Percentiles rank a stretch among this genome's conserved stretches.
phyloP scores from a whole-genome alignment of 1,284 basidiomycete species.

The Ustilago sp. region DNA sequence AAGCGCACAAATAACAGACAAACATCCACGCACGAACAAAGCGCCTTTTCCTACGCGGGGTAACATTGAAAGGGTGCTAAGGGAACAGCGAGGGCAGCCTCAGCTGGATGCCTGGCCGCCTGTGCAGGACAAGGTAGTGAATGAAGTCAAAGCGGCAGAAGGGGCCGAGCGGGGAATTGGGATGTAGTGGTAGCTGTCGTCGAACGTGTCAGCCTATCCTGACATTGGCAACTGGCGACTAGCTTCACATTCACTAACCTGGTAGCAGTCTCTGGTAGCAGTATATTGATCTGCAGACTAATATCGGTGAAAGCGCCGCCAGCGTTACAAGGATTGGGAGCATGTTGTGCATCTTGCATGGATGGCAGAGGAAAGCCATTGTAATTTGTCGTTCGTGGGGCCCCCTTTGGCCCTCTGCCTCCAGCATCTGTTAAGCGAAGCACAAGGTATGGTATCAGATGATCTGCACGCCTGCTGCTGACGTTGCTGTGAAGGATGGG shows the following conservation, averaged over 20 bases:
- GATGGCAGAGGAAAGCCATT: neutral
- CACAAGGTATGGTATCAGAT: neutral
- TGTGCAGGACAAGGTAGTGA: neutral
- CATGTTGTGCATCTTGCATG: conserved; percentile 6
- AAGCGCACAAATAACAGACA: too few species aligned
- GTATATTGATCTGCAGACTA: too few species aligned
- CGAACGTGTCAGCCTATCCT: neutral
- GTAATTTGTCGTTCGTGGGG: neutral
- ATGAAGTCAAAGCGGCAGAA: neutral
- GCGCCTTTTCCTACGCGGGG: conserved; percentile 1
- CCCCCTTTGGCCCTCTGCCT: neutral
- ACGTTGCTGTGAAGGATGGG: neutral
- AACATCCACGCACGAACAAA: neutral
- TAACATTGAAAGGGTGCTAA: neutral
- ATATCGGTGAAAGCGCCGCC: too few species aligned
- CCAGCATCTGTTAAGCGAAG: neutral
- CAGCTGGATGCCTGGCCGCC: neutral
- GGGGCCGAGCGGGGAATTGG: neutral
- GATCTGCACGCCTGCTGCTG: neutral
- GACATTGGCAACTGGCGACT: neutral
- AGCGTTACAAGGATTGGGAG: too few species aligned
- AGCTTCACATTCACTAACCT: neutral
- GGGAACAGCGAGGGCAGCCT: neutral
- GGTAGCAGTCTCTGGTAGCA: neutral
- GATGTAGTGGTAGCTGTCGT: neutral